phyloP scores from a whole-genome alignment of 225 moss, liverwort and hornwort genomes.

The Sphagnum tenellum region DNA sequence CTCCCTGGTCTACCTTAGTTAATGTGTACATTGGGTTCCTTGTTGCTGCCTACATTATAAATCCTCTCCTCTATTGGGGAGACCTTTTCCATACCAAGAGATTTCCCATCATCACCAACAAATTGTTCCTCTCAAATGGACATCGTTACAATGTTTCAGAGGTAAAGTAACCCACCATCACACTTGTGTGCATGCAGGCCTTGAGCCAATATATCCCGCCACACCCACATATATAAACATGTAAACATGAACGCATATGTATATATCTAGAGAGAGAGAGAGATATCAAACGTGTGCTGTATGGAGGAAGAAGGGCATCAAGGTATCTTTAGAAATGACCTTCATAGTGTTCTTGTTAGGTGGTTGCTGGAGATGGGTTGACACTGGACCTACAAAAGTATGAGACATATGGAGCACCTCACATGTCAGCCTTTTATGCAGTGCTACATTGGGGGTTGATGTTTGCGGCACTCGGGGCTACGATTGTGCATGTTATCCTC shows the following conservation, averaged over 20 bases:
- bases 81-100: constrained; percentile 41
- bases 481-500: constrained; percentile 54
- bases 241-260: background rate
- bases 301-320: background rate
- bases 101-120: constrained; percentile 67
- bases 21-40: constrained; percentile 58
- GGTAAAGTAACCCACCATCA: constrained; percentile 12
- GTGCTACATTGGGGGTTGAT: constrained; percentile 59
- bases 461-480: constrained; percentile 57
- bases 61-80: constrained; percentile 35
- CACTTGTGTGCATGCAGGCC: background rate
- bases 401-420: constrained; percentile 48
- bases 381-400: constrained; percentile 47
- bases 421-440: constrained; percentile 54
- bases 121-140: constrained; percentile 49
- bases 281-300: no score
- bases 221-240: background rate
- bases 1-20: constrained; percentile 59
- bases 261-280: background rate
- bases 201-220: no score
- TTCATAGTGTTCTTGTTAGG: constrained; percentile 17
- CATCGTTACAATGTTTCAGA: constrained; percentile 42
- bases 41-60: constrained; percentile 41
- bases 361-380: constrained; percentile 43
- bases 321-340: background rate